Evolutionary conservation across 768 basidiomycete species (phyloP).

Genomic region (Auriscalpium microsporum): DNA sequence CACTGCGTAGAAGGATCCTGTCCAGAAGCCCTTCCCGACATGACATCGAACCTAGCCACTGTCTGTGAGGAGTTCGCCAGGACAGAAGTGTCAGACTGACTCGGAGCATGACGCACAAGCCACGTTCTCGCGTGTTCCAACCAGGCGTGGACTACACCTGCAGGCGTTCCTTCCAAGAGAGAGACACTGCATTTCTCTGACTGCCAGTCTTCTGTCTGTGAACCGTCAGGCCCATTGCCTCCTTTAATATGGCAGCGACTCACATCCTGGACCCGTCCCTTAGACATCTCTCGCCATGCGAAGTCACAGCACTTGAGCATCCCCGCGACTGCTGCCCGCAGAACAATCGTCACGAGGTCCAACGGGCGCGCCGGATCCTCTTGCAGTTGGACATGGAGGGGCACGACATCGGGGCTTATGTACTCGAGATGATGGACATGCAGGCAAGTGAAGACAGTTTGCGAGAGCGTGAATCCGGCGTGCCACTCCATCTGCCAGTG

Average conservation of each 20-base stretch:
- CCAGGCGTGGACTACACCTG: conserved; percentile 40
- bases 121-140: conserved; percentile 58
- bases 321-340: conserved; percentile 59
- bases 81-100: not conserved
- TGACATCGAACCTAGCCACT: conserved; percentile 5
- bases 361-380: conserved; percentile 42
- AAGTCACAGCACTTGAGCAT: conserved; percentile 77
- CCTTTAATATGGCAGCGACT: conserved; percentile 23
- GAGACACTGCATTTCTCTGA: conserved; percentile 81
- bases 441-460: conserved; percentile 75
- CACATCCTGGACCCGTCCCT: conserved; percentile 71
- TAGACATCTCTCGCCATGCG: conserved; percentile 74
- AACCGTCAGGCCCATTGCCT: conserved; percentile 10
- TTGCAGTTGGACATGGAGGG: conserved; percentile 12
- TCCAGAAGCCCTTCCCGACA: conserved; percentile 10
- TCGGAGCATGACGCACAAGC: conserved; percentile 29
- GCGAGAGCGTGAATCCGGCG: conserved; percentile 72
- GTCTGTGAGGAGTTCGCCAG: not conserved
- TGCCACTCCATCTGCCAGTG: conserved; percentile 75
- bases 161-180: conserved; percentile 55
- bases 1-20: conserved; percentile 11
- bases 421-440: conserved; percentile 59
- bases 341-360: conserved; percentile 58
- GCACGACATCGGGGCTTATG: conserved; percentile 48
- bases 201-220: conserved; percentile 81